Conservation (phyloP, 805 yeast species). For the Pichia rugopelliculosa region DNA sequence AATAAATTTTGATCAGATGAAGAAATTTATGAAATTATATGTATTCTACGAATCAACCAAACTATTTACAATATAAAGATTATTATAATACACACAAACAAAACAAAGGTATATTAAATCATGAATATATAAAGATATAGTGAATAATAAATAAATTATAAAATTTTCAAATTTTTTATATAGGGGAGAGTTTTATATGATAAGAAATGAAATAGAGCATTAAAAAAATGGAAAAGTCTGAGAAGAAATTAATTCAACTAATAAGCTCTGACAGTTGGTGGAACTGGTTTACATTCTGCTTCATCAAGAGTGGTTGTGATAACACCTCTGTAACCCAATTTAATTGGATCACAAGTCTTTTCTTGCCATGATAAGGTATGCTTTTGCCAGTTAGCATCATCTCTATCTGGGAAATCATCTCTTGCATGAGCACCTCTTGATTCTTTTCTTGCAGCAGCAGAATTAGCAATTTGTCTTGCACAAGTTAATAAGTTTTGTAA, state of each 20-base stretch:
- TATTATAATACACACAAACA: neutral
- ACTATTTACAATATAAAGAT: neutral
- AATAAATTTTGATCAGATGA: no score
- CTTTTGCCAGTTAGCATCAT: conserved; percentile 96
- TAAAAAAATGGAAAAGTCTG: neutral
- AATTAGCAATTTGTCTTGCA: conserved; percentile 90
- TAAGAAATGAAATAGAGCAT: neutral
- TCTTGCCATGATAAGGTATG: conserved; percentile 92
- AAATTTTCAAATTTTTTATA: neutral
- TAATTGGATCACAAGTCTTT: conserved; percentile 59
- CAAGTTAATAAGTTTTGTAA: conserved; percentile 94
- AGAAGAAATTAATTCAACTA: conserved; percentile 27
- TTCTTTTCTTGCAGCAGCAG: conserved; percentile 93
- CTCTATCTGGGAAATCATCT: conserved; percentile 95
- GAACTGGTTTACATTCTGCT: conserved; percentile 88
- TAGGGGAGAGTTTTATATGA: neutral
- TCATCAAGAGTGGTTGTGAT: conserved; percentile 80
- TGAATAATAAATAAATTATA: conserved; percentile 6
- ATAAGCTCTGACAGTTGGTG: conserved; percentile 94
- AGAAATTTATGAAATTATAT: no score
- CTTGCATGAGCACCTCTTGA: conserved; percentile 99
- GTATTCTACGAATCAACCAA: neutral
- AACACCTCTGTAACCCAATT: conserved; percentile 80
- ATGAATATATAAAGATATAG: conserved; percentile 1
- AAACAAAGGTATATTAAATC: neutral